These are phyloP conservation scores for Pistacia vera DNA, from an alignment of 345 rosid genomes.

Conservation along the genomic window DNA sequence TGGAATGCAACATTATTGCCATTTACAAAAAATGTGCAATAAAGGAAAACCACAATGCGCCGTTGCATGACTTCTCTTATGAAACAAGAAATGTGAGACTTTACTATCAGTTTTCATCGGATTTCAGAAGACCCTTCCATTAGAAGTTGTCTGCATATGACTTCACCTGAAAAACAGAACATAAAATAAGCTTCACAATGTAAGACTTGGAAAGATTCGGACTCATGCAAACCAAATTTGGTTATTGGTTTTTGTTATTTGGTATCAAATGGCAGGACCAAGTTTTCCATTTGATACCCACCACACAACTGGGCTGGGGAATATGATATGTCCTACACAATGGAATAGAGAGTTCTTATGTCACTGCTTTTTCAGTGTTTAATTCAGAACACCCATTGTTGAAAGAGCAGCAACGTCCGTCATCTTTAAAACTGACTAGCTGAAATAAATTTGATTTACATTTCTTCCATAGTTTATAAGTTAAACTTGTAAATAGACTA, in stretches of 20 bases:
- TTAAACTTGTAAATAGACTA: too few species aligned
- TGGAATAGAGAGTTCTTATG: background rate
- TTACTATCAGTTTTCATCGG: conserved; percentile 35
- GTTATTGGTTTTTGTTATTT: too few species aligned
- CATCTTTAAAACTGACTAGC: background rate
- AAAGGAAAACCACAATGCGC: conserved; percentile 18
- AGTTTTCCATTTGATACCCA: background rate
- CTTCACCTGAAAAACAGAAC: conserved; percentile 47
- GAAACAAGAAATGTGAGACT: background rate
- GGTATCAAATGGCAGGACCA: background rate
- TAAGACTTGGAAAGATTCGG: background rate
- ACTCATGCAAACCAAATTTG: background rate
- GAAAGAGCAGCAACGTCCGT: background rate
- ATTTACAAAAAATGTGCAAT: conserved; percentile 18
- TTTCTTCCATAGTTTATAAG: background rate
- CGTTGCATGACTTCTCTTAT: conserved; percentile 5
- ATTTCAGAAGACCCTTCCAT: conserved; percentile 73
- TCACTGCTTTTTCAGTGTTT: background rate
- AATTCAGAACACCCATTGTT: background rate
- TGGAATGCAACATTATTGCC: background rate
- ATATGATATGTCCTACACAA: background rate
- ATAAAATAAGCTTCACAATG: background rate
- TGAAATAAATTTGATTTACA: background rate
- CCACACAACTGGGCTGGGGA: background rate
- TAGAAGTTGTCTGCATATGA: conserved; percentile 95